Evolutionary conservation across 1,284 basidiomycete genomes (phyloP).

Genomic region (Grifola frondosa): DNA sequence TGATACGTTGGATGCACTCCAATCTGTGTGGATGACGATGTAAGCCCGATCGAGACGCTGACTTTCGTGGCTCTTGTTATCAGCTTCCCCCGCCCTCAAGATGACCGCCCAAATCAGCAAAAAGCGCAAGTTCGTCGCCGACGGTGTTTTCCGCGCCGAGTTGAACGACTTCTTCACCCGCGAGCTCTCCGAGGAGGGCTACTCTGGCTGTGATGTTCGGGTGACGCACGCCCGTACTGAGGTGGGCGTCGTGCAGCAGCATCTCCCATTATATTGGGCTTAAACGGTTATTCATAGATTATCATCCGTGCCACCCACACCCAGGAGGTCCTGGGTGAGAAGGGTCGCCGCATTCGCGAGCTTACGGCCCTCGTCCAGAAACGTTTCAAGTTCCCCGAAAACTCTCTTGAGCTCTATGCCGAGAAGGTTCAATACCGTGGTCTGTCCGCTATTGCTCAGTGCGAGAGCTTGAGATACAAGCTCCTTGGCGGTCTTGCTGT

Average conservation of each 20-base stretch:
- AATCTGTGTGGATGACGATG: slow-evolving; percentile 11
- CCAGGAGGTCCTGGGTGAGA: slow-evolving; percentile 99
- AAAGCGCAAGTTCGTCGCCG: slow-evolving; percentile 98
- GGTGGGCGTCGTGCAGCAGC: slow-evolving; percentile 40
- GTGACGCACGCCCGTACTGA: slow-evolving; percentile 99
- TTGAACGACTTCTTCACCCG: slow-evolving; percentile 99
- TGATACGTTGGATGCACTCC: slow-evolving; percentile 14
- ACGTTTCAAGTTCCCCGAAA: slow-evolving; percentile 99
- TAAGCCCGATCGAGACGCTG: slow-evolving; percentile 6
- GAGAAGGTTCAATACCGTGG: slow-evolving; percentile 99
- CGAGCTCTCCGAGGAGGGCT: slow-evolving; percentile 99
- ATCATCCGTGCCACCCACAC: slow-evolving; percentile 99
- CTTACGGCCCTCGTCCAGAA: slow-evolving; percentile 98
- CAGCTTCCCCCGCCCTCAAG: slow-evolving; percentile 31
- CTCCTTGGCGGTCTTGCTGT: slow-evolving; percentile 99
- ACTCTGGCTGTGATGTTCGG: slow-evolving; percentile 99
- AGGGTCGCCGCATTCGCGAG: slow-evolving; percentile 99
- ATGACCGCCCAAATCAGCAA: slow-evolving; percentile 90
- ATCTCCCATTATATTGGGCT: background rate
- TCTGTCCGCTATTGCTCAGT: slow-evolving; percentile 98
- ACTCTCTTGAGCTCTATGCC: slow-evolving; percentile 98
- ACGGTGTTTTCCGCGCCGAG: slow-evolving; percentile 98
- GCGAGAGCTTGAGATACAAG: slow-evolving; percentile 99
- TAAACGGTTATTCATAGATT: slow-evolving; percentile 57
- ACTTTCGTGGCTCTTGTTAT: slow-evolving; percentile 3